phyloP scores from a whole-genome alignment of 2,329 filamentous ascomycete species.

The Paraconiothyrium brasiliense region DNA sequence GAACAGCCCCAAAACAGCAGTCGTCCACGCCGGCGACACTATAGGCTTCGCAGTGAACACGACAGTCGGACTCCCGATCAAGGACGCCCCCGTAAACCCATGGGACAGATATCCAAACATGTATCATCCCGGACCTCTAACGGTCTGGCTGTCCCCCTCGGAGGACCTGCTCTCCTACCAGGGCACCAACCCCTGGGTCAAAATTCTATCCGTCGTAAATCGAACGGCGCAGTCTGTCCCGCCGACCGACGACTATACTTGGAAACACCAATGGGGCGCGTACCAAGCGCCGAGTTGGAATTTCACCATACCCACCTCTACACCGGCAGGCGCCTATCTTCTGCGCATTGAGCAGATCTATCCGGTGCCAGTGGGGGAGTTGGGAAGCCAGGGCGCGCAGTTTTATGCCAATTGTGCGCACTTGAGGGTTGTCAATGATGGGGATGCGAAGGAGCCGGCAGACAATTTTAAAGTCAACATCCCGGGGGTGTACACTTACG shows the following conservation, averaged over 20 bases:
- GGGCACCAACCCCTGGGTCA: slow-evolving; percentile 27
- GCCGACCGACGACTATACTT: slow-evolving; percentile 23
- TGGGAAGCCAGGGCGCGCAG: slow-evolving; percentile 21
- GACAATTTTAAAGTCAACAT: slow-evolving; percentile 5
- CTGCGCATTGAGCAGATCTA: slow-evolving; percentile 28
- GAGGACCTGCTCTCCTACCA: slow-evolving; percentile 13
- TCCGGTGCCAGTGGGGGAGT: slow-evolving; percentile 22
- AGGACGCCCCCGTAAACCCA: slow-evolving; percentile 18
- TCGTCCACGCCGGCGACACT: slow-evolving; percentile 22
- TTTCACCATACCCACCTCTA: slow-evolving; percentile 20
- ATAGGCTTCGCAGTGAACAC: slow-evolving; percentile 28
- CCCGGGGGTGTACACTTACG: slow-evolving; percentile 18
- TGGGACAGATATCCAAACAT: slow-evolving; percentile 24
- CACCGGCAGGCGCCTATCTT: slow-evolving; percentile 25
- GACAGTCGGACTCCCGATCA: slow-evolving; percentile 14
- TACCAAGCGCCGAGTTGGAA: slow-evolving; percentile 25
- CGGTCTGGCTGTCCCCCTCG: slow-evolving; percentile 20
- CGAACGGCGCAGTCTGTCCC: slow-evolving; percentile 19
- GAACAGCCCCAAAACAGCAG: slow-evolving; percentile 23
- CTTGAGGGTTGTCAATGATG: slow-evolving; percentile 19
- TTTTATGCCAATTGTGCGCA: slow-evolving; percentile 29
- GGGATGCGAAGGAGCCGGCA: slow-evolving; percentile 2
- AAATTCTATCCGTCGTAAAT: slow-evolving; percentile 23
- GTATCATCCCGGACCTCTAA: slow-evolving; percentile 24
- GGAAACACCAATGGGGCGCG: slow-evolving; percentile 28